Base-by-base conservation (phyloP, 768 basidiomycete species). In the Phlegmacium glaucopus region DNA sequence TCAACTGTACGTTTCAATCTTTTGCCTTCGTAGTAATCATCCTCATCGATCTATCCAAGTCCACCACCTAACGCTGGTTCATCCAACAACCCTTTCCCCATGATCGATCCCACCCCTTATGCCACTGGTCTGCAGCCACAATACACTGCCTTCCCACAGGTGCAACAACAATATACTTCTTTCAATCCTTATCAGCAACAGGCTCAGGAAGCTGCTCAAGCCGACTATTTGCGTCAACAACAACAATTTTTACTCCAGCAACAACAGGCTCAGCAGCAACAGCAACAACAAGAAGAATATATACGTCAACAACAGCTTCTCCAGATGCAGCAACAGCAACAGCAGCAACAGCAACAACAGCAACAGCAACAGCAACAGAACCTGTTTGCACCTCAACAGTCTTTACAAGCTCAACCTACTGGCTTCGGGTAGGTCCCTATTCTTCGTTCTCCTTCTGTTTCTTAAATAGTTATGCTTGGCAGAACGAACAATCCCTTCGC, bases 401-500 rank as follows among this genome's bases (percentile, higher is more conserved):
- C 71, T 5, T 57, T 80, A 28, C 54, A 72, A 25, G 60, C 76
- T 0, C 85, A 90, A 52, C 81, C 85, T 4, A 91, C 89, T 7
- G 85, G 87, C 15, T 90, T 89, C 47, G 87, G 87, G 81, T 85
- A 57, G 82, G 64, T 37, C 28, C 13, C 12, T 28, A 4, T 9
- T 16, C 39, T 25, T n/a, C 13, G 48, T 42, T 10, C n/a, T 37
- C 47, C n/a, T 15, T 35, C 42, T 48, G 42, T 30, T 35, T 25
- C n/a, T 32, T 22, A 56, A 65, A 17, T 58, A 65, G 18, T 28
- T 49, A 48, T 11, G 58, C 58, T n/a, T 63, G 60, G 54, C 56
- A 90, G 91, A 8, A 87, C 91, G 29, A 98, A 98, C 76, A 99
- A 99, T 63, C 96, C 96, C 1, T 98, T 99, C 59, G 94, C 93